Conservation (phyloP, 768 basidiomycete genomes). For the Psilocybe tampanensis region DNA sequence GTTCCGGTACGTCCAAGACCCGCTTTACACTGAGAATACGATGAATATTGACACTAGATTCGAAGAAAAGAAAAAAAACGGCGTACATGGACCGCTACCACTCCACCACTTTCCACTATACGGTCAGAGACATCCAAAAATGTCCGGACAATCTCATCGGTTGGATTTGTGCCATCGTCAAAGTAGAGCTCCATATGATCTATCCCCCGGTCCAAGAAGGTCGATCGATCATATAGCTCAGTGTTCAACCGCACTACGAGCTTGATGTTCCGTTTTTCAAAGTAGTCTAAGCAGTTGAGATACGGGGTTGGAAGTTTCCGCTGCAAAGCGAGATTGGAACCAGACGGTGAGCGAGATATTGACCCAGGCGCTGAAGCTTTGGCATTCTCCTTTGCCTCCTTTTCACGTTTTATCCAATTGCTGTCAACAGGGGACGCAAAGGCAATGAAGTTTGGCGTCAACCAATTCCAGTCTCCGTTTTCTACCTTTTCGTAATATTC, state of each 20-base stretch:
- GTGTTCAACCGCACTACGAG: slow-evolving; percentile 94
- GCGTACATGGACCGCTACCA: slow-evolving; percentile 85
- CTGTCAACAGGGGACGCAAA: slow-evolving; percentile 91
- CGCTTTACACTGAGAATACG: slow-evolving; percentile 80
- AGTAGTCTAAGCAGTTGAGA: slow-evolving; percentile 91
- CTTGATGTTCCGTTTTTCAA: slow-evolving; percentile 84
- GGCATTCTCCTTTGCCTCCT: slow-evolving; percentile 56
- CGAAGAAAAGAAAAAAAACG: slow-evolving; percentile 1
- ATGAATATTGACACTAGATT: slow-evolving; percentile 15
- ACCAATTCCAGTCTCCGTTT: slow-evolving; percentile 96
- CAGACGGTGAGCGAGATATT: slow-evolving; percentile 28
- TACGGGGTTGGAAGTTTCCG: slow-evolving; percentile 81
- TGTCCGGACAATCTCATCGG: slow-evolving; percentile 89
- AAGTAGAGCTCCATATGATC: slow-evolving; percentile 94
- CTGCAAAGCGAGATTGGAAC: slow-evolving; percentile 61
- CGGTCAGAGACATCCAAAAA: slow-evolving; percentile 88
- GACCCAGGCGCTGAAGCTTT: slow-evolving; percentile 21
- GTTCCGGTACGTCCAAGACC: slow-evolving; percentile 96
- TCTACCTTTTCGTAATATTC: slow-evolving; percentile 95
- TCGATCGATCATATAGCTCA: slow-evolving; percentile 80
- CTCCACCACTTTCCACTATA: slow-evolving; percentile 75
- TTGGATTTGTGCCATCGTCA: slow-evolving; percentile 97
- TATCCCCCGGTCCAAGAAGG: slow-evolving; percentile 85
- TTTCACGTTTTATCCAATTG: slow-evolving; percentile 76
- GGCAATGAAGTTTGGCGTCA: slow-evolving; percentile 89